Base-by-base conservation (phyloP, 176 grass and related monocot species). In the Cymbopogon citratus region DNA sequence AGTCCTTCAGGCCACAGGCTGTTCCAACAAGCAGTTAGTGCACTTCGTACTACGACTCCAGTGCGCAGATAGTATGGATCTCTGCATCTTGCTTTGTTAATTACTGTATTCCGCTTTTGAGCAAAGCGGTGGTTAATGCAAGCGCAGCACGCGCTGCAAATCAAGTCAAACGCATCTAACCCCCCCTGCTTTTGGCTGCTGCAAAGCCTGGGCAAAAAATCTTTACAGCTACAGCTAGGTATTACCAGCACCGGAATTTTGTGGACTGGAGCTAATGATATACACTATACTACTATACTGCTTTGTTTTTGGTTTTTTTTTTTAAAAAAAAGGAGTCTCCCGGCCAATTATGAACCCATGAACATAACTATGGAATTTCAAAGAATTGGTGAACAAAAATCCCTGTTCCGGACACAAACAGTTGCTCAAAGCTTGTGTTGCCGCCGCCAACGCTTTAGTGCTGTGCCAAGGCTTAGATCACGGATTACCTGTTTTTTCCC, bases 11-110 rank as follows among this genome's bases (percentile, higher is more conserved):
- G 27, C 26, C 59, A 81, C 82, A 46, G 34, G 43, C 44, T 81
- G 77, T 76, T 81, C 19, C 65, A 76, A 68, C 68, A 71, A 3
- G 5, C 56, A 4, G 34, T 73, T 14, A 54, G 66, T 74, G 84
- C 60, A 0, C 25, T 66, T 67, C 69, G 31, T 80, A 49, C 21
- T 11, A 49, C 29, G 11, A 36, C 29, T 7, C 21, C 43, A 15
- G 7, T 9, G 34, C 0, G 14, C 23, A 16, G 13, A n/a, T 12
- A 16, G 2, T 1, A 5, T 38, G 36, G 63, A 69, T 80, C 78
- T 54, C 21, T 5, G 63, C 28, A 8, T 36, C 63, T 24, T 12
- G 9, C 27, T 21, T 9, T 31, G 9, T 52, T 67, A n/a, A 36
- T 16, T 66, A 33, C n/a, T n/a, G n/a, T 33, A 68, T 36, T 19